phyloP scores from a whole-genome alignment of 176 grass and related monocot species.

The Secale cereale region DNA sequence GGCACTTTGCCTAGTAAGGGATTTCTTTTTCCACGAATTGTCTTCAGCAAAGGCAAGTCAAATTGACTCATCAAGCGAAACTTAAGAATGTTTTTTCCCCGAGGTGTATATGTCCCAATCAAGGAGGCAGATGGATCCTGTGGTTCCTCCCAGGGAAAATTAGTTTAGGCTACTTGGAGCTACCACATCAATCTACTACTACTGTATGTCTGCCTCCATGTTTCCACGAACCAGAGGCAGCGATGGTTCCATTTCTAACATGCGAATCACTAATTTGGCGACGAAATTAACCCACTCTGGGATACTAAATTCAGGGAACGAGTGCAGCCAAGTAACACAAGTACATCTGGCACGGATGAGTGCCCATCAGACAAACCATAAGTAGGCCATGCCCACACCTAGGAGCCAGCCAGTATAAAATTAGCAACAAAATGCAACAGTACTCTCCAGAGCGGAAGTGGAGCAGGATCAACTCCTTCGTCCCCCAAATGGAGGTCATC shows the following conservation, averaged over 20 bases:
- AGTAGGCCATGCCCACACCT: not conserved
- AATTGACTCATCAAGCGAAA: slow-evolving; percentile 13
- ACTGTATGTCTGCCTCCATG: not conserved
- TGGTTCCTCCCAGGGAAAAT: not conserved
- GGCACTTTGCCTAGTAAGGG: not conserved
- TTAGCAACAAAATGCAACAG: not conserved
- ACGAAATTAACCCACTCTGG: not conserved
- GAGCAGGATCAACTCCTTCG: not conserved
- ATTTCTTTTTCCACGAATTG: not conserved
- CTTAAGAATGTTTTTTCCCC: slow-evolving; percentile 14
- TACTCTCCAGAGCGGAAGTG: not conserved
- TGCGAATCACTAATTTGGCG: not conserved
- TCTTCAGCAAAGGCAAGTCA: not conserved
- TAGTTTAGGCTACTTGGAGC: not conserved
- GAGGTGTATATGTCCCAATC: slow-evolving; percentile 12
- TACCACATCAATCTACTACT: not conserved
- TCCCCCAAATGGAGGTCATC: slow-evolving; percentile 18
- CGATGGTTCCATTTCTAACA: not conserved
- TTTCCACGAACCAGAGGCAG: not conserved
- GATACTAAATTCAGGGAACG: not conserved
- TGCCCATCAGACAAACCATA: not conserved
- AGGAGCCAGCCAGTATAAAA: not conserved
- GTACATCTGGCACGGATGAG: not conserved
- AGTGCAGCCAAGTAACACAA: not conserved
- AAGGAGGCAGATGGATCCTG: slow-evolving; percentile 18